Conservation (phyloP, 345 rosid species). For the Melastoma malabathricum region DNA sequence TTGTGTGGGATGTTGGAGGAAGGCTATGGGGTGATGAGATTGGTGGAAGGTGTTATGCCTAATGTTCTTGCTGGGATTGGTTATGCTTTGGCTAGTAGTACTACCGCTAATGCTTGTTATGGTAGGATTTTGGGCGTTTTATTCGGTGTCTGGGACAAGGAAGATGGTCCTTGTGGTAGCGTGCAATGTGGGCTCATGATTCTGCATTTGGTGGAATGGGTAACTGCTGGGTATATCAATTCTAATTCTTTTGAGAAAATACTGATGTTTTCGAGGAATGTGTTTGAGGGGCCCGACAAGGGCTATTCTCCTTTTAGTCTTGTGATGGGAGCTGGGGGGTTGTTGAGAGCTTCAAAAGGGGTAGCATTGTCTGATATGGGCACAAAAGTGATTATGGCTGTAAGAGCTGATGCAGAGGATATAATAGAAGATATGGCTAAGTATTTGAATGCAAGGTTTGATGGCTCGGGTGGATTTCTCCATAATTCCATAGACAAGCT, state of each 20-base stretch:
- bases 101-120: constrained; percentile 17
- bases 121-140: constrained; percentile 37
- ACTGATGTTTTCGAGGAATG: constrained; percentile 20
- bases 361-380: constrained; percentile 23
- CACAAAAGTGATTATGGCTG: constrained; percentile 23
- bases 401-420: constrained; percentile 49
- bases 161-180: constrained; percentile 35
- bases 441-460: constrained; percentile 24
- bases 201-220: constrained; percentile 82
- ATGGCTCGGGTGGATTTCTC: constrained; percentile 12
- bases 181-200: constrained; percentile 59
- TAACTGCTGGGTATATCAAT: constrained; percentile 44
- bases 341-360: constrained; percentile 48
- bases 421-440: constrained; percentile 31
- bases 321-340: constrained; percentile 68
- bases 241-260: constrained; percentile 30
- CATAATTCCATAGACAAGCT: constrained; percentile 20
- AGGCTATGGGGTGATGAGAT: constrained; percentile 19
- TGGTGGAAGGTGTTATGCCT: constrained; percentile 24
- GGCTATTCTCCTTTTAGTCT: constrained; percentile 35
- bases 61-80: constrained; percentile 77
- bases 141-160: constrained; percentile 49
- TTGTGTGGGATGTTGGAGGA: constrained; percentile 48
- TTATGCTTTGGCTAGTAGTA: constrained; percentile 56
- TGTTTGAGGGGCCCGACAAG: constrained; percentile 29